These are phyloP conservation scores for Jasminum sambac DNA, from an alignment of 257 asterid genomes.

Conservation along the genomic window DNA sequence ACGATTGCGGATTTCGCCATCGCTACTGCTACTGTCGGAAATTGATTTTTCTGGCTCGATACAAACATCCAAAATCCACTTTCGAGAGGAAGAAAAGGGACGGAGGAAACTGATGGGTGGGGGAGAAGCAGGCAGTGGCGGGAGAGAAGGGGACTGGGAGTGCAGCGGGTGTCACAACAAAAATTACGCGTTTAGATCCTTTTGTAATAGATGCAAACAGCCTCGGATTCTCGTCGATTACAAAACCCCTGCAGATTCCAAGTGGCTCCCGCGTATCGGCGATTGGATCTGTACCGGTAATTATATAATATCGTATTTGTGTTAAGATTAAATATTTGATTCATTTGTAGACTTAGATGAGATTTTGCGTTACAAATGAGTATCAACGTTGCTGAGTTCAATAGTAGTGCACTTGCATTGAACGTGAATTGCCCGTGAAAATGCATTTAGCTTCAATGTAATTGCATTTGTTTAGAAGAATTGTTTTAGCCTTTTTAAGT, in stretches of 20 bases:
- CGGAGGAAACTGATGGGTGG: conserved; percentile 11
- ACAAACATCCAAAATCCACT: not conserved
- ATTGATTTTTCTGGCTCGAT: not conserved
- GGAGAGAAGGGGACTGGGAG: conserved; percentile 89
- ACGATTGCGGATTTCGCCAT: not conserved
- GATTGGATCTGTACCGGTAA: conserved; percentile 95
- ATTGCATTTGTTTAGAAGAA: too few relatives aligned
- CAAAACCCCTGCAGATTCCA: conserved; percentile 79
- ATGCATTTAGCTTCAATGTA: too few relatives aligned
- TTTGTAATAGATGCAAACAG: conserved; percentile 87
- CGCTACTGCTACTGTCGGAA: not conserved
- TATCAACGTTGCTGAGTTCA: not conserved
- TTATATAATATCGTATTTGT: not conserved
- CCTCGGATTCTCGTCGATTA: conserved; percentile 83
- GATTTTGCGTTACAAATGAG: not conserved
- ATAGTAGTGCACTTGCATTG: too few relatives aligned
- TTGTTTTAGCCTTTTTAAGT: too few relatives aligned
- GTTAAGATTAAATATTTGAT: not conserved
- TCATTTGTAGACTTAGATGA: not conserved
- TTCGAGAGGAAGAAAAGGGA: too few relatives aligned
- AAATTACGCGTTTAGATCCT: conserved; percentile 80
- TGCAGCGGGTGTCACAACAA: conserved; percentile 74
- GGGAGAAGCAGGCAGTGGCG: conserved; percentile 38
- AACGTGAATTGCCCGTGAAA: too few relatives aligned
- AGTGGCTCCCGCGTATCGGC: conserved; percentile 94